Base-by-base conservation (phyloP, 768 basidiomycete genomes). In the Suillus lakei region DNA sequence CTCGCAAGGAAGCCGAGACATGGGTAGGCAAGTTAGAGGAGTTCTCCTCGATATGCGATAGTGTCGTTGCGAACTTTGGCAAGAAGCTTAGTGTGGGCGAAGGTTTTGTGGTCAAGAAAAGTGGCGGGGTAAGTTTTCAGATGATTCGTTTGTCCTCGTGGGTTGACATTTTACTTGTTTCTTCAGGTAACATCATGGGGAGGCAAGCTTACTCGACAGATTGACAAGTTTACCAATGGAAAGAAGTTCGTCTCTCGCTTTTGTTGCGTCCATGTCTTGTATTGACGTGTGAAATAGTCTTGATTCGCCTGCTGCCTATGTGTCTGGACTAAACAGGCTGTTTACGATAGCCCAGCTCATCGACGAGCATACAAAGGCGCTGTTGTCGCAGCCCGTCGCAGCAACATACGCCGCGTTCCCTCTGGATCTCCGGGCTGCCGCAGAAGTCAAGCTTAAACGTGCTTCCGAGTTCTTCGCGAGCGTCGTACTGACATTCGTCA, bases 381-480 rank as follows among this genome's bases (percentile, higher is more conserved):
- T 91, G 26, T 77, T 84, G 43, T 84, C 84, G 32, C 85, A 87
- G 68, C 89, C 91, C 4, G 70, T 86, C 39, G 89, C 91, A 10
- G 89, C 91, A 44, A 83, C 90, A 44, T 96, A 96, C 73, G 84
- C 84, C 41, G 85, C 87, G 23, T 88, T 96, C 70, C 85, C 92
- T 5, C 55, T 75, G 50, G 89, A 93, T 64, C 74, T 90, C 66
- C 88, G 90, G 62, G 69, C 73, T 48, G 84, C 86, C 12, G 84
- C 91, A 64, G 93, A 96, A 73, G 81, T 84, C 71, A 90, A 88
- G 75, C 85, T 97, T 64, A 89, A 87, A 73, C 90, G 91, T 67
- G 85, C 88, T 39, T 94, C 93, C n/a, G 93, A 96, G 72, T 97
- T 97, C 76, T 97, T 96, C 70, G 92, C 92, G 30, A 91, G 85